Percentiles rank a stretch among this genome's conserved stretches.
These are phyloP conservation scores for Collybia sp. DNA, from an alignment of 768 basidiomycete species.

Conservation along the genomic window DNA sequence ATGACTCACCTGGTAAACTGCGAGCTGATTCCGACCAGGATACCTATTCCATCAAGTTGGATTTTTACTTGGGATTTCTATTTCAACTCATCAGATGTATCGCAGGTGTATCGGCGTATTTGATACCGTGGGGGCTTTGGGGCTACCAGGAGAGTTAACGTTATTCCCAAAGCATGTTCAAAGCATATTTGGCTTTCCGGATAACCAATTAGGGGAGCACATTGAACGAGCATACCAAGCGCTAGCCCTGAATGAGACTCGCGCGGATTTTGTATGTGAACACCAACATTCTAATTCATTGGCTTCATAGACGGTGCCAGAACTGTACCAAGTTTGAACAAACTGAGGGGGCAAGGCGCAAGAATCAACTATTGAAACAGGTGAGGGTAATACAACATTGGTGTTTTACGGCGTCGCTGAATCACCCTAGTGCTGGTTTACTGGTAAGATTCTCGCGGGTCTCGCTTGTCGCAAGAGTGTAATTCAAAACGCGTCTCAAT, in stretches of 20 bases:
- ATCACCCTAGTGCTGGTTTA: conserved; percentile 61
- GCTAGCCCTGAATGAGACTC: conserved; percentile 61
- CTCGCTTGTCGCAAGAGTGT: not conserved
- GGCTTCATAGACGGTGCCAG: conserved; percentile 21
- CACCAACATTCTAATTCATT: not conserved
- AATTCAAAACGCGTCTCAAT: not conserved
- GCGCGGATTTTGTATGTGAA: conserved; percentile 60
- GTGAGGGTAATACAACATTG: conserved; percentile 21
- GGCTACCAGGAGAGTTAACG: conserved; percentile 63
- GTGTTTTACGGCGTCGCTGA: not conserved
- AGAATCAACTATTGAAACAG: conserved; percentile 60
- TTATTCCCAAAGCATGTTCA: conserved; percentile 35
- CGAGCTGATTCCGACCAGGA: conserved; percentile 31
- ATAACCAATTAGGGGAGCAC: conserved; percentile 55
- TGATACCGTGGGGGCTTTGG: conserved; percentile 73
- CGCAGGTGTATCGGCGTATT: conserved; percentile 67
- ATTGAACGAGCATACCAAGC: conserved; percentile 66
- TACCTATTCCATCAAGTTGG: conserved; percentile 61
- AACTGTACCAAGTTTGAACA: conserved; percentile 62
- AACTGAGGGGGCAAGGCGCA: conserved; percentile 42
- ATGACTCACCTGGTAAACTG: conserved; percentile 31
- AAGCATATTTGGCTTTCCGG: conserved; percentile 62
- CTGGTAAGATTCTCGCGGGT: conserved; percentile 34
- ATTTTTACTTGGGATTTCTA: not conserved
- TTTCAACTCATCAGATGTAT: not conserved